Percentiles rank a stretch among this genome's conserved stretches.
Evolutionary conservation across 2,329 filamentous ascomycete species (phyloP).

Genomic region (Colletotrichum plurivorum): DNA sequence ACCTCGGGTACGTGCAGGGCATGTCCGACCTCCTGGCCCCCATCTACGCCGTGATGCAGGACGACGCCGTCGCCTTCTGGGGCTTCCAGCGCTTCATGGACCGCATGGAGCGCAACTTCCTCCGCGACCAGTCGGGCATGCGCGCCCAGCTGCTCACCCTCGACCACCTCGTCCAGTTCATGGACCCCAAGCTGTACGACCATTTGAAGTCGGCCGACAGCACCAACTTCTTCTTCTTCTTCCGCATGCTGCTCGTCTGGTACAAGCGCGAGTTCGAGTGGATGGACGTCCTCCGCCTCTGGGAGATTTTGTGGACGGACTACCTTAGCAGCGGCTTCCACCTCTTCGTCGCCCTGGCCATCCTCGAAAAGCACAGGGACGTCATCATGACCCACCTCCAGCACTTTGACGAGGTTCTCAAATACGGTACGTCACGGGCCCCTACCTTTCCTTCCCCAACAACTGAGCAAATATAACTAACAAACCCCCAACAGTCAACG

Average conservation of each 20-base stretch:
- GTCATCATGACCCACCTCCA: slow-evolving; percentile 95
- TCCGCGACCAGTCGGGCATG: slow-evolving; percentile 97
- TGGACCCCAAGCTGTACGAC: slow-evolving; percentile 94
- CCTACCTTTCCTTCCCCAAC: not conserved
- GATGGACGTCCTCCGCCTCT: slow-evolving; percentile 87
- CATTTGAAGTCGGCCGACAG: slow-evolving; percentile 92
- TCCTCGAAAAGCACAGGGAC: slow-evolving; percentile 94
- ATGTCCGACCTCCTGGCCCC: slow-evolving; percentile 98
- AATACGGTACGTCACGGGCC: slow-evolving; percentile 80
- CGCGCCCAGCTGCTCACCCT: slow-evolving; percentile 89
- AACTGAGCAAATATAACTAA: slow-evolving; percentile 23
- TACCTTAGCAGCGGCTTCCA: slow-evolving; percentile 91
- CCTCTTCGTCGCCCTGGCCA: slow-evolving; percentile 92
- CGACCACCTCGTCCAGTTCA: slow-evolving; percentile 94
- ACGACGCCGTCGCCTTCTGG: slow-evolving; percentile 98
- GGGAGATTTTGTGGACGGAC: slow-evolving; percentile 97
- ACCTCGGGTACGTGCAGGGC: slow-evolving; percentile 96
- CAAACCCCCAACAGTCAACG: slow-evolving; percentile 77
- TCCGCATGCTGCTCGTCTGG: slow-evolving; percentile 98
- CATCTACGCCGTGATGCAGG: slow-evolving; percentile 97
- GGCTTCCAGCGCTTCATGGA: slow-evolving; percentile 97
- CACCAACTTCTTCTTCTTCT: slow-evolving; percentile 99
- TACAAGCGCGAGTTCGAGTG: slow-evolving; percentile 98
- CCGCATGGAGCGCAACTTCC: slow-evolving; percentile 96
- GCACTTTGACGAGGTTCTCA: slow-evolving; percentile 96